Conservation (phyloP, 805 yeast species). For the Komagataella populi region DNA sequence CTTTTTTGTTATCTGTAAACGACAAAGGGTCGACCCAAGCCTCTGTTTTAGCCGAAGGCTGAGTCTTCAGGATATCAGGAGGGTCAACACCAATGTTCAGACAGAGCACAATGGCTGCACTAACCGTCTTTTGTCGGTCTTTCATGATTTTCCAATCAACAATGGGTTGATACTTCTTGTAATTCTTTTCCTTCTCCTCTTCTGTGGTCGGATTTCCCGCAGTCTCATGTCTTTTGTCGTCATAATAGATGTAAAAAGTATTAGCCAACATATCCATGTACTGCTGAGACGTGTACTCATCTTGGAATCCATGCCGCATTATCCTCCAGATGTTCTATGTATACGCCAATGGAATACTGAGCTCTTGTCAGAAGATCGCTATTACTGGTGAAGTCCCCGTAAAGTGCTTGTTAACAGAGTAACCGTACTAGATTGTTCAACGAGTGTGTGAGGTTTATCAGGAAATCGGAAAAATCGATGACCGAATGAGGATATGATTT, state of each 20-base stretch:
- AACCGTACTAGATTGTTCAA: background rate
- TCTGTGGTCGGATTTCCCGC: conserved; percentile 65
- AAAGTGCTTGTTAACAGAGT: background rate
- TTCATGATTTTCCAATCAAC: conserved; percentile 86
- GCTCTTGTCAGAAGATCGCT: background rate
- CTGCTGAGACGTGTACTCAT: conserved; percentile 39
- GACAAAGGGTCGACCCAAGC: conserved; percentile 87
- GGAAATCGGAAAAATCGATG: background rate
- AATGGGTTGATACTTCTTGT: conserved; percentile 51
- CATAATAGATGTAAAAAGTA: conserved; percentile 73
- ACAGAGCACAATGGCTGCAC: conserved; percentile 86
- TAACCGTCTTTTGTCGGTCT: conserved; percentile 84
- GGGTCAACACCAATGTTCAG: conserved; percentile 93
- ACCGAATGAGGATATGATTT: background rate
- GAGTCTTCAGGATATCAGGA: conserved; percentile 87
- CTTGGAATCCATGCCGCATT: conserved; percentile 56
- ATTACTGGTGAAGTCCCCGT: background rate
- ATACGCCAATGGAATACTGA: background rate
- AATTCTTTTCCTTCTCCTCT: conserved; percentile 31
- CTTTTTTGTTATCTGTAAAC: conserved; percentile 76
- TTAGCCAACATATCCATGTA: conserved; percentile 42
- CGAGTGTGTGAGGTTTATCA: background rate
- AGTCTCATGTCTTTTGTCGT: conserved; percentile 84
- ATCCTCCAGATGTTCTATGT: background rate
- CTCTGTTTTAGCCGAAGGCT: conserved; percentile 84